Evolutionary conservation across 306 rosid species (phyloP), one percentile per base, ranked within the genome.

Genomic region (Vigna unguiculata): DNA sequence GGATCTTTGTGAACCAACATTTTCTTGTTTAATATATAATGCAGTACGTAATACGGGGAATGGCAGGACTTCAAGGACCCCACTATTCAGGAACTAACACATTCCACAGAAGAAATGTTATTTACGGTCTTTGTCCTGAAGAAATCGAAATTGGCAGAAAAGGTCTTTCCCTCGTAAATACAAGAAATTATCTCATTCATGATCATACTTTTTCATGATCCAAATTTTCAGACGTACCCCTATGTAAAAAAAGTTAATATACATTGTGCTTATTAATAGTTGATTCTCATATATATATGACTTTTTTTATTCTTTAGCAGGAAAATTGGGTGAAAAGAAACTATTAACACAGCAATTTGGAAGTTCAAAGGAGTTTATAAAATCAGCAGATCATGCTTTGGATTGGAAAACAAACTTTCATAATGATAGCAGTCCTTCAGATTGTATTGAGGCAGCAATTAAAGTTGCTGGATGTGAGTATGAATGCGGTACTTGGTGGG

Each of bases 401-500:
- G 52, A 73, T 13, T 88, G 75, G 25, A 73, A 57, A 28, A 52
- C 82, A 69, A 7, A 17, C 41, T 9, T 64, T 22, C 49, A 52
- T 12, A 54, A 40, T 16, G 43, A 40, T 12, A 46, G 4, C 25
- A 80, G 40, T 62, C 54, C 76, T 80, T 64, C 74, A 1, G 60
- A 57, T 43, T 66, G 25, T n/a, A 17, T 72, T 3, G 84, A 84
- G 57, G 84, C 72, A 48, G 90, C 95, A 34, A 24, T 22, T 48
- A 49, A 73, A 60, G 90, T 91, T 0, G 80, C 92, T 24, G 55
- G 69, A 38, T 87, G 86, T 57, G 80, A 6, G 13, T 93, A 87
- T 52, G 98, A 91, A 81, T 0, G 20, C 68, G 85, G 80, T 58
- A 89, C 87, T 38, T 28, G 16, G 11, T 93, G 98, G 98, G 97